Evolutionary conservation across 768 basidiomycete genomes (phyloP).

Genomic region (Filobasidium floriforme): DNA sequence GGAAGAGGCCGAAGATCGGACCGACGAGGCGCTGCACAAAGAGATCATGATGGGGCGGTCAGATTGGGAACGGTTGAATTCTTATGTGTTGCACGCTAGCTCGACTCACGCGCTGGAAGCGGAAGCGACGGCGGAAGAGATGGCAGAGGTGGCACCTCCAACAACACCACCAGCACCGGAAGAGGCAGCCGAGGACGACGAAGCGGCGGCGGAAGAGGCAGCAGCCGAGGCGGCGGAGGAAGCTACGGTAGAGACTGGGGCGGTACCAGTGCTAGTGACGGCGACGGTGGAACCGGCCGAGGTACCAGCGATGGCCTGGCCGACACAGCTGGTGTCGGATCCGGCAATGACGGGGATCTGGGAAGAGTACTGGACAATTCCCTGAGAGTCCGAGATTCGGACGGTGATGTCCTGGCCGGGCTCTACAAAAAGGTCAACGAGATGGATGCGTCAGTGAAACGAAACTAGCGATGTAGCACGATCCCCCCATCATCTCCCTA

Average conservation of each 20-base stretch:
- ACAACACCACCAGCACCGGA: background rate
- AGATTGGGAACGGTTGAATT: no score
- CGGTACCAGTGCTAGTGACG: background rate
- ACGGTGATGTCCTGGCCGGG: constrained; percentile 6
- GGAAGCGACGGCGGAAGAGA: constrained; percentile 6
- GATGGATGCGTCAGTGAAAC: background rate
- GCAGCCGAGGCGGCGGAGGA: constrained; percentile 11
- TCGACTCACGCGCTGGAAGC: constrained; percentile 11
- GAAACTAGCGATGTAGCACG: background rate
- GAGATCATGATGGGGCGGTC: no score
- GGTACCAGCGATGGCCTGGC: background rate
- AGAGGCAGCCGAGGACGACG: constrained; percentile 12
- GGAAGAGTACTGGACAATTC: constrained; percentile 6
- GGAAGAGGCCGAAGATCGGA: constrained; percentile 15
- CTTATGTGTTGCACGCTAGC: no score
- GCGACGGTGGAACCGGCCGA: constrained; percentile 1
- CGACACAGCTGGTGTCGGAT: constrained; percentile 1
- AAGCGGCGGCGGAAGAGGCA: constrained; percentile 4
- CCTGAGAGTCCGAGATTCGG: background rate
- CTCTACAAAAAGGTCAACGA: background rate
- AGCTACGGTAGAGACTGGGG: constrained; percentile 9
- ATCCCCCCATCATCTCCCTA: background rate
- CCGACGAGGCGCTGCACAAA: background rate
- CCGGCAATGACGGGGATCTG: constrained; percentile 1
- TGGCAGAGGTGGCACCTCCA: background rate